phyloP scores from a whole-genome alignment of 208 protist genomes.

The Tritrichomonas musculus region DNA sequence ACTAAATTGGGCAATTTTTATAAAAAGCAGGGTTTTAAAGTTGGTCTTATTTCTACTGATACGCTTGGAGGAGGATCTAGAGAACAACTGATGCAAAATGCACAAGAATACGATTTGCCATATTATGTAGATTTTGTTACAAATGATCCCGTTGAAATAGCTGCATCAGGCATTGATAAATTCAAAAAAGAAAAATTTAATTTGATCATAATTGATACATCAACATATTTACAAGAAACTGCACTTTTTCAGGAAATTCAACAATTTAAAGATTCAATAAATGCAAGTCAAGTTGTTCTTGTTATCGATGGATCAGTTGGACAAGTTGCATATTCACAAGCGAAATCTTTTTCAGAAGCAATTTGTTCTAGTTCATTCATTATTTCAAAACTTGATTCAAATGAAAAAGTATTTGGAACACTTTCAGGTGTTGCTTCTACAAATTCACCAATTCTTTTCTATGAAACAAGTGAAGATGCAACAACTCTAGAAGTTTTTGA shows the following conservation, averaged over 20 bases:
- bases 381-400: conserved; percentile 96
- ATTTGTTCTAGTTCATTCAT: conserved; percentile 91
- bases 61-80: conserved; percentile 79
- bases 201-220: conserved; percentile 98
- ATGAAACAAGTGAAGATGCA: conserved; percentile 92
- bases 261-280: conserved; percentile 51
- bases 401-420: conserved; percentile 93
- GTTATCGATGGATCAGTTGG: conserved; percentile 91
- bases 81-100: conserved; percentile 79
- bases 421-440: conserved; percentile 77
- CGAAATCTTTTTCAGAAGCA: conserved; percentile 45
- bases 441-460: conserved; percentile 91
- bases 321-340: conserved; percentile 86
- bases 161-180: conserved; percentile 57
- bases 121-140: conserved; percentile 89
- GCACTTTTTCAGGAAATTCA: conserved; percentile 97
- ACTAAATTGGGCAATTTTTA: conserved; percentile 90
- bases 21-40: conserved; percentile 67
- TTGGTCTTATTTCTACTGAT: conserved; percentile 90
- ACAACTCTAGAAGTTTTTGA: conserved; percentile 81
- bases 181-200: conserved; percentile 66
- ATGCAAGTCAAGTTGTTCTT: conserved; percentile 89
- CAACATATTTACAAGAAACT: conserved; percentile 90
- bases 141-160: conserved; percentile 86
- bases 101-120: conserved; percentile 88